Conservation (phyloP, 2,329 filamentous ascomycete genomes). For the Penicillium sp. region DNA sequence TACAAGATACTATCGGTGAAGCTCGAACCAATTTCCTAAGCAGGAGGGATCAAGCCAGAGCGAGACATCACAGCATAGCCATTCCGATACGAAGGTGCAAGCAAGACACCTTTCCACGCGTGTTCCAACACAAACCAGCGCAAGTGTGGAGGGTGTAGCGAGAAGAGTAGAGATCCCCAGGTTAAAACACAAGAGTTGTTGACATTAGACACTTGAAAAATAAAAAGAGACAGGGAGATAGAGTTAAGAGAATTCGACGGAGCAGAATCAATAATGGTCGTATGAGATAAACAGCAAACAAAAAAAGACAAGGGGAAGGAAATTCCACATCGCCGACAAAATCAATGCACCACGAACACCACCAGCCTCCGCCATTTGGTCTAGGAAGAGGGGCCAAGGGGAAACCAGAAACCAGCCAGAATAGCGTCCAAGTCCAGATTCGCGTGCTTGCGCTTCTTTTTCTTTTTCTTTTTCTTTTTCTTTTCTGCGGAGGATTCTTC, state of each 20-base stretch:
- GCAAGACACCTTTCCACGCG: neutral
- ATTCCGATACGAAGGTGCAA: constrained; percentile 1
- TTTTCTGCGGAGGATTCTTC: constrained; percentile 22
- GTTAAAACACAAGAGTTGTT: constrained; percentile 11
- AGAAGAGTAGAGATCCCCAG: neutral
- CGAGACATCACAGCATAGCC: neutral
- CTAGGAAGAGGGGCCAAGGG: constrained; percentile 44
- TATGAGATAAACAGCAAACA: constrained; percentile 34
- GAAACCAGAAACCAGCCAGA: constrained; percentile 34
- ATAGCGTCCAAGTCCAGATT: constrained; percentile 38
- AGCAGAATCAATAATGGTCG: constrained; percentile 35
- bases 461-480: constrained; percentile 31
- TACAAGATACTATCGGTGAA: neutral
- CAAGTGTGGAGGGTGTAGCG: neutral
- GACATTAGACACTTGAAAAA: constrained; percentile 34
- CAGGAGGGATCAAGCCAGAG: neutral
- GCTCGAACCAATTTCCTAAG: neutral
- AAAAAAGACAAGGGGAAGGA: constrained; percentile 29
- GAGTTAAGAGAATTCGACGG: constrained; percentile 25
- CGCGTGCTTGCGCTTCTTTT: constrained; percentile 36
- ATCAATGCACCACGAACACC: constrained; percentile 48
- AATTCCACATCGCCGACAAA: constrained; percentile 44
- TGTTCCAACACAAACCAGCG: neutral
- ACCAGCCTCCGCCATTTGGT: constrained; percentile 42
- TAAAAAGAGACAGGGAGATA: constrained; percentile 17